A percentile compares a stretch with the other conserved stretches of the same genome.
Evolutionary conservation across 257 asterid species (phyloP).

Genomic region (Solanum pimpinellifolium): DNA sequence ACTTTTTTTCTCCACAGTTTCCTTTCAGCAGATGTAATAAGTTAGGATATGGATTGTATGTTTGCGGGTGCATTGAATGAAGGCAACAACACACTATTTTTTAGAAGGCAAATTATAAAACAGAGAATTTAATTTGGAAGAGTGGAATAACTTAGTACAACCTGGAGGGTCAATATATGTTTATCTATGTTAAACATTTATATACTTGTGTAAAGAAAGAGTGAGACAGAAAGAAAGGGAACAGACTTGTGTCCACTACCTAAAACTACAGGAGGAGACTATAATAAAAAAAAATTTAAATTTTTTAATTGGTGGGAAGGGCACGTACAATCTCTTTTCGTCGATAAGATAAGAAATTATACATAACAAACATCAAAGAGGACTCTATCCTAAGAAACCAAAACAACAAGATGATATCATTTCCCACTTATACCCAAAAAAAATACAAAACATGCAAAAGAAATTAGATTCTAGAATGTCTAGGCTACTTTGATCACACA

Average conservation of each 20-base stretch:
- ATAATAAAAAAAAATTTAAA: neutral
- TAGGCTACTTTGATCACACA: neutral
- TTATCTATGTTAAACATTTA: neutral
- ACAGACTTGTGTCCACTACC: neutral
- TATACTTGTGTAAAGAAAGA: neutral
- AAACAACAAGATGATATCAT: no score
- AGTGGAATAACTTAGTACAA: conserved; percentile 84
- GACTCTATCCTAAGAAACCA: no score
- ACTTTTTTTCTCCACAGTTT: conserved; percentile 18
- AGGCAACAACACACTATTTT: no score
- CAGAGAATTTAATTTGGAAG: conserved; percentile 61
- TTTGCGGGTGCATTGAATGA: no score
- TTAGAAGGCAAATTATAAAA: no score
- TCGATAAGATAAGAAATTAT: no score
- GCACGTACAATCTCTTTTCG: no score
- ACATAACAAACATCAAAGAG: no score
- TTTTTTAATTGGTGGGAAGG: no score
- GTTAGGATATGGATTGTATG: no score
- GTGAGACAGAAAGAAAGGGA: neutral
- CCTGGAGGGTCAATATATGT: conserved; percentile 31
- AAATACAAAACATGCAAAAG: neutral
- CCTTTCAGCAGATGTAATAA: neutral
- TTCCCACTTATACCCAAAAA: neutral
- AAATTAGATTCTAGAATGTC: neutral
- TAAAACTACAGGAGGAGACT: neutral